Percentiles rank a stretch among this genome's conserved stretches.
phyloP scores from a whole-genome alignment of 805 yeast species.

The Saturnispora zaruensis region DNA sequence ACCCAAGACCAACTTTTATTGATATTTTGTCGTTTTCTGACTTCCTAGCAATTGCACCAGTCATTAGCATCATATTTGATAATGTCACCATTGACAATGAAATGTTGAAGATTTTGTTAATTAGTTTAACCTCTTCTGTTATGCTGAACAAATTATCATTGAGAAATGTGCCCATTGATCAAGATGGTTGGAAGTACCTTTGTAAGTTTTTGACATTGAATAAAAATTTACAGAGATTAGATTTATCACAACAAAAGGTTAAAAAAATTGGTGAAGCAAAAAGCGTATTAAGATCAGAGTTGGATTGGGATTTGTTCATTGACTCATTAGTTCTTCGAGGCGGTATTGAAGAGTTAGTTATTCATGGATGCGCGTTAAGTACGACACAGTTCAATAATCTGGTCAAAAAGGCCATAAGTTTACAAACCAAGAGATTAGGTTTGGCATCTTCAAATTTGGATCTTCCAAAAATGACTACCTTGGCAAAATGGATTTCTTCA shows the following conservation, averaged over 20 bases:
- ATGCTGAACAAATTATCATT: slow-evolving; percentile 44
- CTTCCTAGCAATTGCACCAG: slow-evolving; percentile 47
- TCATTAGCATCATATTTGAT: slow-evolving; percentile 47
- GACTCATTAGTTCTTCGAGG: slow-evolving; percentile 36
- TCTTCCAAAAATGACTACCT: slow-evolving; percentile 31
- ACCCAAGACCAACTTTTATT: slow-evolving; percentile 50
- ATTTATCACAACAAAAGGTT: slow-evolving; percentile 48
- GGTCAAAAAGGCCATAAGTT: slow-evolving; percentile 33
- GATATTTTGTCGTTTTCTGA: slow-evolving; percentile 51
- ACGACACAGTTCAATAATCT: slow-evolving; percentile 35
- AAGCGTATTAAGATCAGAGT: slow-evolving; percentile 32
- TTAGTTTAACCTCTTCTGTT: slow-evolving; percentile 36
- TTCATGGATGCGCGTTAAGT: slow-evolving; percentile 45
- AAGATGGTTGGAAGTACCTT: slow-evolving; percentile 40
- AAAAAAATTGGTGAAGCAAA: slow-evolving; percentile 34
- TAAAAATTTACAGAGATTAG: slow-evolving; percentile 39
- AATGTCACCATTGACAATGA: slow-evolving; percentile 47
- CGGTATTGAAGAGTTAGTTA: slow-evolving; percentile 50
- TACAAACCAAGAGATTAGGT: slow-evolving; percentile 43
- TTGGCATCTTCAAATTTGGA: slow-evolving; percentile 45
- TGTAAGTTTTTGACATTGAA: slow-evolving; percentile 41
- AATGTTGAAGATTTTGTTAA: slow-evolving; percentile 42
- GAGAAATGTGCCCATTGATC: slow-evolving; percentile 48
- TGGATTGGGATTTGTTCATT: slow-evolving; percentile 47
- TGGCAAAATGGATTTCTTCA: slow-evolving; percentile 41